Conservation (phyloP, 441 rosid species). For the Syzygium syzygioides region DNA sequence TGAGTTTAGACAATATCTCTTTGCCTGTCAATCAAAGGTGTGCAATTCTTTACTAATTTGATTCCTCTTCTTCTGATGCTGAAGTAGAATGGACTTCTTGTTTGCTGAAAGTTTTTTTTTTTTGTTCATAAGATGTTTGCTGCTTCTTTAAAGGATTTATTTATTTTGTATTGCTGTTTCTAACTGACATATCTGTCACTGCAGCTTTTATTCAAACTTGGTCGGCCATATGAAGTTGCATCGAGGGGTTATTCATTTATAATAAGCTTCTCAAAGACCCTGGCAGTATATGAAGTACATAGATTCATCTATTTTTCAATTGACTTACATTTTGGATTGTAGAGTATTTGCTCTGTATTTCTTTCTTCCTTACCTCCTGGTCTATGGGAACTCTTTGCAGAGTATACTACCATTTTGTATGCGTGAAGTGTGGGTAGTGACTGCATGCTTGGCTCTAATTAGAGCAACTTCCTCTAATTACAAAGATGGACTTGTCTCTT, state of each 20-base stretch:
- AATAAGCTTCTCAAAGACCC: slow-evolving; percentile 74
- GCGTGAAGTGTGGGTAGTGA: slow-evolving; percentile 97
- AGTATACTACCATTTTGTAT: slow-evolving; percentile 73
- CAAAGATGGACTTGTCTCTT: slow-evolving; percentile 52
- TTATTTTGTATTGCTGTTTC: not conserved
- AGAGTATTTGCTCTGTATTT: not conserved
- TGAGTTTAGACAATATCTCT: slow-evolving; percentile 93
- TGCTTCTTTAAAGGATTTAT: not conserved
- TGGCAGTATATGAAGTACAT: slow-evolving; percentile 77
- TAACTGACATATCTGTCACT: slow-evolving; percentile 2
- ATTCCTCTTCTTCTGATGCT: not conserved
- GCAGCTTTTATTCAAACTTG: slow-evolving; percentile 90
- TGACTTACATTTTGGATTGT: slow-evolving; percentile 5
- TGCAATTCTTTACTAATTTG: slow-evolving; percentile 1
- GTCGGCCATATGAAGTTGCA: slow-evolving; percentile 96
- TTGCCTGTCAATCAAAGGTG: slow-evolving; percentile 95
- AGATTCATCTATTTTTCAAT: not conserved
- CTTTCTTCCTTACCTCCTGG: slow-evolving; percentile 2
- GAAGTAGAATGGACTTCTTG: not conserved
- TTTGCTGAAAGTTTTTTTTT: not conserved
- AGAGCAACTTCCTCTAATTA: slow-evolving; percentile 69
- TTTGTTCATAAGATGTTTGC: not conserved
- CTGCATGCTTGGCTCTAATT: slow-evolving; percentile 81
- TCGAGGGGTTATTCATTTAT: slow-evolving; percentile 88
- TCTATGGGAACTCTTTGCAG: slow-evolving; percentile 33